Evolutionary conservation across 495 filamentous ascomycete genomes (phyloP), one percentile per base, ranked within the genome.

Genomic region (Annulohypoxylon maeteangense): DNA sequence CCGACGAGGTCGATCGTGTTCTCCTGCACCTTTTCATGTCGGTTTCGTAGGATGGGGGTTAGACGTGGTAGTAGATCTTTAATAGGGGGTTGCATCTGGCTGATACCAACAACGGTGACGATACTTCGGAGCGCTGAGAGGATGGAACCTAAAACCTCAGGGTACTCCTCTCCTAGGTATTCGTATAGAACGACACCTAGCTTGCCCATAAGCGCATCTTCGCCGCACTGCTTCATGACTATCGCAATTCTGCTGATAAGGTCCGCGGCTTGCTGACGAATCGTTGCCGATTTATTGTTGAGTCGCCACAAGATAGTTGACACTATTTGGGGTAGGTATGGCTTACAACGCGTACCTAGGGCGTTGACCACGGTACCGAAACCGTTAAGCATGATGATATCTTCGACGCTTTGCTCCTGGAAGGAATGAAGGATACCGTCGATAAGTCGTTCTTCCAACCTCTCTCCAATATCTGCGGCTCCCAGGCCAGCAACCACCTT

Each of bases 1-100:
- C 96, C 96, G 47, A 99, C 95, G 4, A 99, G 86, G 77, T 99
- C 96, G 74, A 99, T 98, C n/a, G 95, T 97, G 80, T 99, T 99
- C 73, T 99, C 96, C 79, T 99, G 96, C 42, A 99, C 96, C 81
- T 99, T 99, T 79, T 99, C 96, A 84, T 99, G 96, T 51, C 96
- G 92, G 81, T 99, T 99, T 60, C 96, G 93, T 50, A 99, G 85
- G 75, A 99, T 99, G 14, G 95, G 95, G 1, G 95, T 98, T 22
- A 99, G 89, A 27, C 96, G 93, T 8, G 96, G 96, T 3, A 99
- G 89, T 7, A 99, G 88, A 75, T 99, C 96, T 69, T 93, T 92
- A 79, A 99, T 98, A n/a, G 96, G 94, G 10, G 96, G 96, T 66
- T 98, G 93, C 96, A 99, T 98, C 80, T 93, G 92, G 78, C 90